A percentile compares a stretch with the other conserved stretches of the same genome.
Evolutionary conservation across 164 flowering plant genomes (phyloP).

Genomic region (Annona cherimola): DNA sequence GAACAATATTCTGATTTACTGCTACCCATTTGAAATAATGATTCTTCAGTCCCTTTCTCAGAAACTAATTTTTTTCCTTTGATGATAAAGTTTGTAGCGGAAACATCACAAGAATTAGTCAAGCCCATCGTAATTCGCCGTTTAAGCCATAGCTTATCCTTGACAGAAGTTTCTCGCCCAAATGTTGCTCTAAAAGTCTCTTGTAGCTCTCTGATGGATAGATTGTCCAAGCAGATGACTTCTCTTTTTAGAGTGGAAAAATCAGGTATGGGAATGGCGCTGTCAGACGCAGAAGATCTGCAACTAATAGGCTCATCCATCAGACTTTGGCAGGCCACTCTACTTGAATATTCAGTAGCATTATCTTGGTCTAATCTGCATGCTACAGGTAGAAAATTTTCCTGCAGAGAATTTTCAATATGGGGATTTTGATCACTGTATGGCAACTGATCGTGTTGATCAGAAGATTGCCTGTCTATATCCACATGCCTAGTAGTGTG

Average conservation of each 20-base stretch:
- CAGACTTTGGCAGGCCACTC: constrained; percentile 28
- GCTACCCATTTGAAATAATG: neutral
- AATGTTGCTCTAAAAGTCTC: constrained; percentile 84
- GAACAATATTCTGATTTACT: constrained; percentile 17
- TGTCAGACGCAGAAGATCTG: constrained; percentile 29
- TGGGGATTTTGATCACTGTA: constrained; percentile 31
- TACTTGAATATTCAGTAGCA: constrained; percentile 17
- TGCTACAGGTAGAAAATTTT: constrained; percentile 21
- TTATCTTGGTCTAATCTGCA: constrained; percentile 17
- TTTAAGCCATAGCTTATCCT: constrained; percentile 95
- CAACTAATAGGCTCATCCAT: constrained; percentile 22
- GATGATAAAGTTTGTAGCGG: constrained; percentile 49
- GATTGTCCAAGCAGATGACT: constrained; percentile 57
- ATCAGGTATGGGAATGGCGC: constrained; percentile 41
- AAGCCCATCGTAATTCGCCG: constrained; percentile 91
- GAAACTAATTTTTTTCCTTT: constrained; percentile 42
- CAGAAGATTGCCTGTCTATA: constrained; percentile 23
- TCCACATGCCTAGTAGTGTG: constrained; percentile 27
- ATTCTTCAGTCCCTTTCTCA: constrained; percentile 27
- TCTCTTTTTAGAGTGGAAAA: constrained; percentile 61
- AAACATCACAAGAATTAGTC: constrained; percentile 80
- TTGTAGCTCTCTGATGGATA: constrained; percentile 82
- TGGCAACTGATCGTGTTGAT: constrained; percentile 24
- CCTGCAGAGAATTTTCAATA: constrained; percentile 37
- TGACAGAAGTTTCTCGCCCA: constrained; percentile 88